Percentiles rank a stretch among this genome's conserved stretches.
Conservation (phyloP, 108 stramenopile species). For the Cyclostephanos tholiformis region DNA sequence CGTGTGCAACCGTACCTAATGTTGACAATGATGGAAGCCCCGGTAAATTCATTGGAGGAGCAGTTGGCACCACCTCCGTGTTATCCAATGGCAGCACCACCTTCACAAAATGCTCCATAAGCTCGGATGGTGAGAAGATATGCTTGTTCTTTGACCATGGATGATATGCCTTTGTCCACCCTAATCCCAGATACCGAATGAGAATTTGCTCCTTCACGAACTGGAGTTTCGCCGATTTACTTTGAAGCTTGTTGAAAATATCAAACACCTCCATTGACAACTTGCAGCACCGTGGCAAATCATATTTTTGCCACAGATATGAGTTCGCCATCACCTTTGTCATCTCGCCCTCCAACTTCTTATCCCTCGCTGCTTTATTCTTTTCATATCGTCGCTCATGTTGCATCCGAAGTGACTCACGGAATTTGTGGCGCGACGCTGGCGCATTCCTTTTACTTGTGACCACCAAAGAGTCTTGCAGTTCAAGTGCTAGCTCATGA, state of each 20-base stretch:
- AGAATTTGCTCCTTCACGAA: constrained; percentile 35
- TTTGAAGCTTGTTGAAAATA: constrained; percentile 8
- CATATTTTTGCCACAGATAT: constrained; percentile 21
- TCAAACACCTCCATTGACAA: constrained; percentile 3
- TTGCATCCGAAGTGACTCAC: background rate
- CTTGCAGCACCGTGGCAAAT: constrained; percentile 29
- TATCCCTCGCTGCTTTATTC: background rate
- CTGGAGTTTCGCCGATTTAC: constrained; percentile 13
- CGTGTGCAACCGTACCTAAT: constrained; percentile 1
- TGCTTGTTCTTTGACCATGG: constrained; percentile 21
- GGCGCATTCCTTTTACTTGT: background rate
- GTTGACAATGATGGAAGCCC: constrained; percentile 3
- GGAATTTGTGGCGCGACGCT: background rate
- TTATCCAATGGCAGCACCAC: background rate
- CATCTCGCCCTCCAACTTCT: constrained; percentile 7
- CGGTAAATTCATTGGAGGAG: constrained; percentile 4
- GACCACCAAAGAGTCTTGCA: constrained; percentile 9
- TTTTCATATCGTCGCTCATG: background rate
- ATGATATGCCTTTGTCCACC: constrained; percentile 24
- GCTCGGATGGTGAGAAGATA: constrained; percentile 6
- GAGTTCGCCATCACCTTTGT: constrained; percentile 1
- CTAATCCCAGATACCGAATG: constrained; percentile 24
- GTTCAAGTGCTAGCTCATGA: constrained; percentile 8
- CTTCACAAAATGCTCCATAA: constrained; percentile 1
- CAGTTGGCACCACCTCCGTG: constrained; percentile 1